These are phyloP conservation scores for Biancaea sappan DNA, from an alignment of 306 rosid species.

Conservation along the genomic window DNA sequence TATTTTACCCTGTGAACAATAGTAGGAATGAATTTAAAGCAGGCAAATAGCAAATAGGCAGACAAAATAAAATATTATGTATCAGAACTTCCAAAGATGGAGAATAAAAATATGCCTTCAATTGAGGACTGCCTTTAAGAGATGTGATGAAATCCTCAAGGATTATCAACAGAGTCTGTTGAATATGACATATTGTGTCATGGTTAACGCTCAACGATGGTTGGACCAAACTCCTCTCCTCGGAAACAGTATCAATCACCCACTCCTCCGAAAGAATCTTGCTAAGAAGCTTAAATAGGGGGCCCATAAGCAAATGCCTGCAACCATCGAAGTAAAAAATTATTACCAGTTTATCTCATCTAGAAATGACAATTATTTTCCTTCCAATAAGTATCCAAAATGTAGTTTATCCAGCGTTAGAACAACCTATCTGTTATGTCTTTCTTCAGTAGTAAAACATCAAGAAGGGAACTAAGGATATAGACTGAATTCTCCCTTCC, in stretches of 20 bases:
- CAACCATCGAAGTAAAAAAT: conserved; percentile 37
- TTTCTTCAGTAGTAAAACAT: conserved; percentile 79
- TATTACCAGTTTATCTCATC: background rate
- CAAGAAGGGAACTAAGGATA: conserved; percentile 75
- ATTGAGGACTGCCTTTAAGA: conserved; percentile 34
- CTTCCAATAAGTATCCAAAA: background rate
- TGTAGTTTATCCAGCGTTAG: conserved; percentile 4
- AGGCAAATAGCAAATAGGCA: conserved; percentile 13
- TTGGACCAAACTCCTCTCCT: conserved; percentile 37
- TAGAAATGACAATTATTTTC: background rate
- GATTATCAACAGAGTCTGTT: conserved; percentile 76
- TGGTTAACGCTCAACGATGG: conserved; percentile 34
- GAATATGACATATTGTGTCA: conserved; percentile 50
- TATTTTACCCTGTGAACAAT: conserved; percentile 52
- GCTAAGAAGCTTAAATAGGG: conserved; percentile 67
- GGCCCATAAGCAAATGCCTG: conserved; percentile 71
- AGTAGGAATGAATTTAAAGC: conserved; percentile 1
- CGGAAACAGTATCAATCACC: conserved; percentile 41
- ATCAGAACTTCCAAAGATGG: conserved; percentile 7
- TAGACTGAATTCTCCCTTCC: conserved; percentile 47
- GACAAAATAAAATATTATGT: background rate
- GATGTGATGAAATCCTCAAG: conserved; percentile 74
- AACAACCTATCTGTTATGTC: conserved; percentile 60
- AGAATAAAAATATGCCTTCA: conserved; percentile 43
- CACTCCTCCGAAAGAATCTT: conserved; percentile 59